Percentiles rank a stretch among this genome's conserved stretches.
Conservation (phyloP, 768 basidiomycete species). For the Cystofilobasidium capitatum region DNA sequence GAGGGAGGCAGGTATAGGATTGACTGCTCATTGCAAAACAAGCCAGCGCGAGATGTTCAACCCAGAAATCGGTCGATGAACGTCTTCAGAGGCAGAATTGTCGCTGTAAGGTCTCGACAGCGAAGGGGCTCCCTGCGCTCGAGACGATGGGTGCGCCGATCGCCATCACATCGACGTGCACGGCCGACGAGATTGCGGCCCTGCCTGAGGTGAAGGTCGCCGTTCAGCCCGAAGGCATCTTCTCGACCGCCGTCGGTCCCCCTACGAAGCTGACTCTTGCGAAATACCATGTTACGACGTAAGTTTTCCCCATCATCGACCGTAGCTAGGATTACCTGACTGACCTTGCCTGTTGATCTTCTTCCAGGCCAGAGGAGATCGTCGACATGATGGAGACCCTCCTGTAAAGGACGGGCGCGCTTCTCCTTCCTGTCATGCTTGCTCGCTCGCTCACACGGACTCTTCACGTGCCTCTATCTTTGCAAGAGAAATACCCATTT, state of each 20-base stretch:
- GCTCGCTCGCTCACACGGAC: no score
- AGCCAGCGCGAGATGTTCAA: no score
- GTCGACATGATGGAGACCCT: neutral
- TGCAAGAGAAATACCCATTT: no score
- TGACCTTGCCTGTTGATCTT: neutral
- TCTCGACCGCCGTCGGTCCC: constrained; percentile 89
- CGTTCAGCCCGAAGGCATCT: constrained; percentile 60
- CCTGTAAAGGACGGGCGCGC: neutral
- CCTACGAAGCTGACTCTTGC: constrained; percentile 76
- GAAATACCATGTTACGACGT: constrained; percentile 85
- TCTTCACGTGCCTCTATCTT: no score
- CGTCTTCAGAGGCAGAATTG: no score
- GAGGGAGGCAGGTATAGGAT: no score
- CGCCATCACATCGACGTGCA: constrained; percentile 44
- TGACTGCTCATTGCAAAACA: no score
- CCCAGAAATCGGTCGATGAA: no score
- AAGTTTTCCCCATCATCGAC: neutral
- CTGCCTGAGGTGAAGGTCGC: constrained; percentile 50
- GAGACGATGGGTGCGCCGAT: constrained; percentile 45
- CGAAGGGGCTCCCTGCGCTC: constrained; percentile 49
- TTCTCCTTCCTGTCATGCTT: neutral
- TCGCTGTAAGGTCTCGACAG: no score
- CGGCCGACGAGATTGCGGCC: constrained; percentile 36
- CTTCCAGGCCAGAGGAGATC: constrained; percentile 1
- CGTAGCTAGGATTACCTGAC: neutral